Conservation (phyloP, 2,329 filamentous ascomycete genomes). For the Stemphylium vesicarium region DNA sequence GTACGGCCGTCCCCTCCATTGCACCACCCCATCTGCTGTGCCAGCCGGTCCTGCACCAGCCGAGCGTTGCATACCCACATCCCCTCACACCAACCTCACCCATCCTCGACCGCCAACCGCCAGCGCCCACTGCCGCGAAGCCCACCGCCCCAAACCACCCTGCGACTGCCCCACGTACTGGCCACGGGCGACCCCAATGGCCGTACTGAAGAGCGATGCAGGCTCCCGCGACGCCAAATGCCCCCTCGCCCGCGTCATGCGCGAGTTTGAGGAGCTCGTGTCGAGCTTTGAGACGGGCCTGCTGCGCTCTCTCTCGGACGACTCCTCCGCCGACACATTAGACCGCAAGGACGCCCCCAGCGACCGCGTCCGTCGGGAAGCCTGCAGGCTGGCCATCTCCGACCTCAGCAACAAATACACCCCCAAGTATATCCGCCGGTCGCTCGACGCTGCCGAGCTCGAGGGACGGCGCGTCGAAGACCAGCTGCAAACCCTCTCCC, state of each 20-base stretch:
- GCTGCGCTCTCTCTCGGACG: conserved; percentile 35
- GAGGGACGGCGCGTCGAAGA: conserved; percentile 42
- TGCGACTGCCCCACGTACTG: conserved; percentile 12
- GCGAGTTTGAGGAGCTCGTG: conserved; percentile 43
- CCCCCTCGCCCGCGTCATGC: conserved; percentile 39
- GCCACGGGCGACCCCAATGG: conserved; percentile 31
- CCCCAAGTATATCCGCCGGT: conserved; percentile 41
- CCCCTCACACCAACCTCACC: conserved; percentile 7
- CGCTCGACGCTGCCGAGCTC: conserved; percentile 37
- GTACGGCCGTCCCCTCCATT: not conserved
- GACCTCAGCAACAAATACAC: conserved; percentile 42
- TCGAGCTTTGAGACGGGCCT: conserved; percentile 37
- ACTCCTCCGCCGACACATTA: conserved; percentile 1
- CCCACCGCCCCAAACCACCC: not conserved
- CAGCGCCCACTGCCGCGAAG: conserved; percentile 5
- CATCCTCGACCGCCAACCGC: not conserved
- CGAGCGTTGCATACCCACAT: conserved; percentile 10
- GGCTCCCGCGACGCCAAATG: conserved; percentile 27
- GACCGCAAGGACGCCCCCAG: conserved; percentile 7
- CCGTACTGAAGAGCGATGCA: conserved; percentile 34
- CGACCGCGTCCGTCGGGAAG: conserved; percentile 35
- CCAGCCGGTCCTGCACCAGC: conserved; percentile 15
- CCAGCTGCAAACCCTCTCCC: conserved; percentile 30
- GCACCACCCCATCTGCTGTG: not conserved
- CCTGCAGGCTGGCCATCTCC: conserved; percentile 41